Evolutionary conservation across 139 green algal genomes (phyloP).

Genomic region (Spirogloea muscicola): DNA sequence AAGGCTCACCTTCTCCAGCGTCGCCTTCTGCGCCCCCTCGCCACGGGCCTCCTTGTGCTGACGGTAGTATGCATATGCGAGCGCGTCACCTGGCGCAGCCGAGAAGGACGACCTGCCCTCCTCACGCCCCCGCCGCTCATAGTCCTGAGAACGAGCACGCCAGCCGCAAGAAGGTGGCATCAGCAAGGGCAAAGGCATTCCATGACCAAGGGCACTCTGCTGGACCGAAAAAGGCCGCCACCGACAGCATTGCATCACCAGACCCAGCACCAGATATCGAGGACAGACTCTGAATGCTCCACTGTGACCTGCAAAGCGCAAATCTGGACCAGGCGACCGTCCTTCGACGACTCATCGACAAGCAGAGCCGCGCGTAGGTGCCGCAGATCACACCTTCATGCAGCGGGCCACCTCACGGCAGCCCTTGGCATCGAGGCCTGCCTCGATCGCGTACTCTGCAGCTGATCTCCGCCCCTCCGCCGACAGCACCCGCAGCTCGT

Average conservation of each 20-base stretch:
- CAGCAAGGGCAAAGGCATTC: no score
- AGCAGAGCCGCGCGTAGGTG: not conserved
- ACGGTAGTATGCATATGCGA: slow-evolving; percentile 40
- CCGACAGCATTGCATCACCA: no score
- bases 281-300: no score
- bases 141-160: no score
- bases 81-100: slow-evolving; percentile 23
- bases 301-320: no score
- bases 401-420: slow-evolving; percentile 20
- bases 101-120: no score
- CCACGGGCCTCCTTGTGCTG: slow-evolving; percentile 10
- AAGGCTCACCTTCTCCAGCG: not conserved
- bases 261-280: no score
- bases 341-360: not conserved
- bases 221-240: no score
- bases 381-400: slow-evolving; percentile 30
- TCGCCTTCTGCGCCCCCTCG: not conserved
- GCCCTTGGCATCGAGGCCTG: slow-evolving; percentile 24
- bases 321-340: no score
- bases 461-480: slow-evolving; percentile 13
- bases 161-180: no score
- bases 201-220: no score
- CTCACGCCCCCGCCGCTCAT: no score
- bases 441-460: slow-evolving; percentile 27
- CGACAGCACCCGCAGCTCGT: slow-evolving; percentile 45